phyloP scores from a whole-genome alignment of 2,329 filamentous ascomycete genomes.

The Helminthosporium solani region DNA sequence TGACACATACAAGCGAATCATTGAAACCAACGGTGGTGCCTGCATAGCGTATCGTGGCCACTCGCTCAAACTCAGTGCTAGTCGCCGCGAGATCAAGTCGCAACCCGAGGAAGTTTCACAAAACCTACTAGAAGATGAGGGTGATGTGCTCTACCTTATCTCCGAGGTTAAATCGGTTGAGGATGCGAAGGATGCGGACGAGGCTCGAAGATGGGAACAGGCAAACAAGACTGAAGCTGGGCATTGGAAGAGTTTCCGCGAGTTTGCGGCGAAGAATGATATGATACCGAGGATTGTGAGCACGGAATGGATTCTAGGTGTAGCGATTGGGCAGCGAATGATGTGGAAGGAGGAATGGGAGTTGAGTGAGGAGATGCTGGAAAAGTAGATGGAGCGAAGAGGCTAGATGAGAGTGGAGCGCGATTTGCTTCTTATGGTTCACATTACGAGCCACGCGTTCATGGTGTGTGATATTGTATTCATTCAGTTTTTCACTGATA shows the following conservation, averaged over 20 bases:
- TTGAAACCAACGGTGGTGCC: slow-evolving; percentile 82
- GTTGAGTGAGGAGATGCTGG: slow-evolving; percentile 34
- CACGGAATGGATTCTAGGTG: slow-evolving; percentile 85
- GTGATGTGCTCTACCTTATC: slow-evolving; percentile 70
- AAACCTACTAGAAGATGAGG: slow-evolving; percentile 62
- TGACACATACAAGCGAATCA: slow-evolving; percentile 82
- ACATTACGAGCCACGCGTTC: too few relatives aligned
- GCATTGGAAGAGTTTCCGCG: slow-evolving; percentile 77
- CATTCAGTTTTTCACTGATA: slow-evolving; percentile 1
- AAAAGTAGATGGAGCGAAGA: slow-evolving; percentile 3
- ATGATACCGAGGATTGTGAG: slow-evolving; percentile 79
- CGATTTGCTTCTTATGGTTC: too few relatives aligned
- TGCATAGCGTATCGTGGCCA: slow-evolving; percentile 77
- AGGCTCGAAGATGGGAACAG: too few relatives aligned
- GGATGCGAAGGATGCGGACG: neutral
- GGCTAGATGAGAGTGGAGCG: too few relatives aligned
- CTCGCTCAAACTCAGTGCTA: slow-evolving; percentile 62
- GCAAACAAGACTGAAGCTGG: slow-evolving; percentile 56
- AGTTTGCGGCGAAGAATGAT: slow-evolving; percentile 74
- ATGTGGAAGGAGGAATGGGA: slow-evolving; percentile 40
- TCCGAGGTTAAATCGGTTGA: slow-evolving; percentile 57
- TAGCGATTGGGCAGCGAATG: slow-evolving; percentile 84
- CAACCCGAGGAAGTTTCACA: slow-evolving; percentile 45
- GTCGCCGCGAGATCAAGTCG: slow-evolving; percentile 36
- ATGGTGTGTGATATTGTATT: neutral